Evolutionary conservation across 2,329 filamentous ascomycete species (phyloP), one percentile per base, ranked within the genome.

Genomic region (Xylaria sp.): DNA sequence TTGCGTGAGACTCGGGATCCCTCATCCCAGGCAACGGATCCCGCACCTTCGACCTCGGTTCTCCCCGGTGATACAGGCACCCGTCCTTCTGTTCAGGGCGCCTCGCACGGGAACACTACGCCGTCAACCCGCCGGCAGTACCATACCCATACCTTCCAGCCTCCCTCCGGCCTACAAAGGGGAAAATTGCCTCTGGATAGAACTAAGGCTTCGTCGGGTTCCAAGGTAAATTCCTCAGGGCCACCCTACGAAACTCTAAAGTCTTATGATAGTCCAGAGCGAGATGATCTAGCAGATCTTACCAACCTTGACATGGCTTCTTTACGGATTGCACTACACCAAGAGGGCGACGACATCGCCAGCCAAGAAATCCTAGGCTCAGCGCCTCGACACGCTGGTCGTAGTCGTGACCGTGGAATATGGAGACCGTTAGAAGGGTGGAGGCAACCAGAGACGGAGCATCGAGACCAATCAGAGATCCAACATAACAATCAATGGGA

Each of bases 71-170:
- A 46, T 41, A 10, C 65, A 13, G 59, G 67, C n/a, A 54, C 66
- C 57, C 72, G 73, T 25, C 73, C 75, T 18, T 72, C 73, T 9
- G 43, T 72, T 28, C 63, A 66, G 13, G 33, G 54, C 18, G 62
- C 63, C 1, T 31, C 69, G 9, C 54, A 69, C 18, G 36, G 69
- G 6, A 49, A 66, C 41, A 51, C 66, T 15, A 65, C 71, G 6
- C 75, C 75, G 13, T 76, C 76, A 7, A 77, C 73, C 28, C 72
- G 74, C 43, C 76, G 76, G 20, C 72, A 74, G 68, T 76, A 67
- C 18, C 15, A 18, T n/a, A 43, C 48, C 18, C 15, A 18, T n/a
- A 43, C 48, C 13, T 64, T 64, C 41, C 7, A 12, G 2, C 41
- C 55, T 12, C 62, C 54, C 1, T 2, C 2, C 10, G 1, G 5